phyloP scores from a whole-genome alignment of 176 grass and related monocot genomes.

The Oryza glaberrima region DNA sequence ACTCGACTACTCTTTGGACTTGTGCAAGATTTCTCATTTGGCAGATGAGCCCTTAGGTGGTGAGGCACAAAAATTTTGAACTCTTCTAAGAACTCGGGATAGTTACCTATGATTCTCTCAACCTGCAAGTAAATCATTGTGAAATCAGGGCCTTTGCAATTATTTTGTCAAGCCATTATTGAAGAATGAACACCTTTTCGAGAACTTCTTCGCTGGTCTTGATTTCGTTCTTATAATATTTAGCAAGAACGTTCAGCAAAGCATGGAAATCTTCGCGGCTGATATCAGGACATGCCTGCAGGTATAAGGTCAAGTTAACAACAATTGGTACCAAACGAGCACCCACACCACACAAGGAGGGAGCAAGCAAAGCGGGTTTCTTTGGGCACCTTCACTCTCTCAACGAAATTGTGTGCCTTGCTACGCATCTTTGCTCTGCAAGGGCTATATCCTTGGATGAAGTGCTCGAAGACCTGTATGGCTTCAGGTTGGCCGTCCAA shows the following conservation, averaged over 20 bases:
- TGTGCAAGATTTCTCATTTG: slow-evolving; percentile 3
- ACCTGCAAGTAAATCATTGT: slow-evolving; percentile 24
- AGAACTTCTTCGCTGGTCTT: not conserved
- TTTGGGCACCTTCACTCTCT: slow-evolving; percentile 24
- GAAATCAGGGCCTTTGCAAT: not conserved
- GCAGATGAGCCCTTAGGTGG: not conserved
- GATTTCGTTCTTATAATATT: not conserved
- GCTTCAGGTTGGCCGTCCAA: not conserved
- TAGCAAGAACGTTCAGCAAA: not conserved
- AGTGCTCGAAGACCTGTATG: slow-evolving; percentile 17
- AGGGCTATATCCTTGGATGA: slow-evolving; percentile 18
- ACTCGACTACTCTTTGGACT: slow-evolving; percentile 19
- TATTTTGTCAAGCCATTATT: not conserved
- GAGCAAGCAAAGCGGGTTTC: not conserved
- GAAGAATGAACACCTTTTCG: slow-evolving; percentile 11
- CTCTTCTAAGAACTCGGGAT: slow-evolving; percentile 28
- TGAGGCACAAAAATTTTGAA: slow-evolving; percentile 27
- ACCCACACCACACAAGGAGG: not conserved
- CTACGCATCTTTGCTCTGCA: not conserved
- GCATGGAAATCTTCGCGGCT: not conserved
- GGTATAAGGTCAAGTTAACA: slow-evolving; percentile 6
- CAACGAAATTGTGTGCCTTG: not conserved
- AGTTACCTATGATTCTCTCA: not conserved
- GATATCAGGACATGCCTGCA: slow-evolving; percentile 29
- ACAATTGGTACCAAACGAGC: not conserved